Evolutionary conservation across 352 stramenopile species (phyloP).

Genomic region (Phytophthora sp.): DNA sequence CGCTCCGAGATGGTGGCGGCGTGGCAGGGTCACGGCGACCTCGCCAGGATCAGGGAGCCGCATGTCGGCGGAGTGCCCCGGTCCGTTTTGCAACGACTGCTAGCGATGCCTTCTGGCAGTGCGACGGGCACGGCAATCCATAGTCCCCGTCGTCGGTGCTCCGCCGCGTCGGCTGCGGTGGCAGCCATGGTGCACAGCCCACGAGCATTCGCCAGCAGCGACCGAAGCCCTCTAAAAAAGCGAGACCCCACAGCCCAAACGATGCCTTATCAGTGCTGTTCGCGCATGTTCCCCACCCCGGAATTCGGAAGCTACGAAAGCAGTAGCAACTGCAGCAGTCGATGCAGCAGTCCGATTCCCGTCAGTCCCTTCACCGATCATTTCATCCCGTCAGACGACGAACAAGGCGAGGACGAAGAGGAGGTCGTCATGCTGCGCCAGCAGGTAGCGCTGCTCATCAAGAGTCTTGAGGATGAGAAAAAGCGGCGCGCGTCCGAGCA

Average conservation of each 20-base stretch:
- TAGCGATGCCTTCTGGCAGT: constrained; percentile 20
- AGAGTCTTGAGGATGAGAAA: constrained; percentile 70
- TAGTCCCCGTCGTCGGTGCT: constrained; percentile 39
- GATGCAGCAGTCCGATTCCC: constrained; percentile 34
- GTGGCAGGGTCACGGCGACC: constrained; percentile 16
- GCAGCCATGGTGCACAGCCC: constrained; percentile 41
- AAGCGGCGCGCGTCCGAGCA: constrained; percentile 67
- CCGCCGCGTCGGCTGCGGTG: constrained; percentile 36
- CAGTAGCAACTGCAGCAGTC: constrained; percentile 33
- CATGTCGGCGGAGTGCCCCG: constrained; percentile 32
- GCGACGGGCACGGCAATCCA: constrained; percentile 15
- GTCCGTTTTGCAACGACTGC: constrained; percentile 33
- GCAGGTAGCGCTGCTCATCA: constrained; percentile 60
- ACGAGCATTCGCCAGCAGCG: constrained; percentile 30
- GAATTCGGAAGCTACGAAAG: constrained; percentile 35
- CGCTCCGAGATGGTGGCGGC: constrained; percentile 35
- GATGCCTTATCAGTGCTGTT: constrained; percentile 25
- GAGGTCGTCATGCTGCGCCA: constrained; percentile 55
- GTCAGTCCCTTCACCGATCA: constrained; percentile 23
- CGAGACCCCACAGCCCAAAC: constrained; percentile 28
- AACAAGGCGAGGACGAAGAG: constrained; percentile 36
- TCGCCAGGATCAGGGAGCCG: constrained; percentile 26
- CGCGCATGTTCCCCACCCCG: constrained; percentile 18
- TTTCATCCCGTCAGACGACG: constrained; percentile 34
- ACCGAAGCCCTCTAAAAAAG: constrained; percentile 17